Evolutionary conservation across 1,284 basidiomycete species (phyloP), one percentile per base, ranked within the genome.

Genomic region (Apiotrichum mycotoxinovorans): DNA sequence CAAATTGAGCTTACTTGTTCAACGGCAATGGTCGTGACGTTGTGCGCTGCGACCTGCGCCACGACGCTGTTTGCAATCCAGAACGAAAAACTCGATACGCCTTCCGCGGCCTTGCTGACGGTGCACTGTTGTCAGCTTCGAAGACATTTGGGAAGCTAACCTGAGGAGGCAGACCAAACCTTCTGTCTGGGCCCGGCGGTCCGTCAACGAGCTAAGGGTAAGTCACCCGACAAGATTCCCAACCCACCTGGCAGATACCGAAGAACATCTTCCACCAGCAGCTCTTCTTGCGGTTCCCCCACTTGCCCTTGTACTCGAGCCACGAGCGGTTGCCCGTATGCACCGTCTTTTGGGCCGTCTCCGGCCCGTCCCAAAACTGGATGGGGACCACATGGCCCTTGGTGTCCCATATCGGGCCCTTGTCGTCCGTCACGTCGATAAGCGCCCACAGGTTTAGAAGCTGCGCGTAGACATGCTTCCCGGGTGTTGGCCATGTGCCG

Each of bases 371-470:
- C 69, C 71, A 76, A 51, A 68, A 77, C 20, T 68, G 66, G n/a
- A 66, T 62, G 3, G 69, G 58, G 2, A 73, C 64, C 23, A 75
- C 69, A 9, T 61, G 64, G 4, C 60, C 63, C 52, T 68, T 64
- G 7, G 73, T 72, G 59, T 76, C 72, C 75, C 75, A 77, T 10
- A 74, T 62, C 2, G 72, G 57, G 2, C 75, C 75, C 1, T 62
- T 40, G 52, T 74, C 72, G 52, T 74, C 72, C 14, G 73, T 73
- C 8, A 65, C 49, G 51, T 77, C 75, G 48, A 71, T 64, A 11
- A 77, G 62, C 23, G 64, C 61, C 68, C 72, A 70, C 8, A 72
- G 41, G 27, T 62, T 62, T 7, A 62, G 52, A 17, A 62, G 49
- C 57, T 62, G 54, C 11, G 73, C 74, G 43, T 72, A 75, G 10